A percentile compares a stretch with the other conserved stretches of the same genome.
phyloP scores from a whole-genome alignment of 2,329 filamentous ascomycete genomes.

The Colletotrichum paranaense region DNA sequence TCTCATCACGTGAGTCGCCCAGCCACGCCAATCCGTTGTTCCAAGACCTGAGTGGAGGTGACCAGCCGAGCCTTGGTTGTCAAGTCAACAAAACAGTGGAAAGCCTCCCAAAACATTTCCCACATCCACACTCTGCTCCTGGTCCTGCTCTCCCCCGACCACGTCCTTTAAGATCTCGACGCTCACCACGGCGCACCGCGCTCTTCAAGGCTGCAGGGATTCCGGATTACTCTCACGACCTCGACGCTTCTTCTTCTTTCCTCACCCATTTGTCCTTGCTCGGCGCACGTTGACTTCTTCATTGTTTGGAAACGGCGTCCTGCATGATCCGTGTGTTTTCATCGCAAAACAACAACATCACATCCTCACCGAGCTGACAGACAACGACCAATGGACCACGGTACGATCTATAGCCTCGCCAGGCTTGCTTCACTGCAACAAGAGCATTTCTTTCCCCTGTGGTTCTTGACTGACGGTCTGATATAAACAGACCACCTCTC shows the following conservation, averaged over 20 bases:
- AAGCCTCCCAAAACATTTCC: constrained; percentile 32
- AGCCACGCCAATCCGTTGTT: constrained; percentile 17
- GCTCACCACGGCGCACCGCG: constrained; percentile 34
- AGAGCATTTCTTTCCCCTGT: constrained; percentile 21
- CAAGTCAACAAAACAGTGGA: constrained; percentile 31
- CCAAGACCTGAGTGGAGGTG: constrained; percentile 26
- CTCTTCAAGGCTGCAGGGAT: constrained; percentile 30
- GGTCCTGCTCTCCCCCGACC: constrained; percentile 26
- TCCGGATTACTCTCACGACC: constrained; percentile 13
- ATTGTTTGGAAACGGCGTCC: constrained; percentile 28
- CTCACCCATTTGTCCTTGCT: background rate
- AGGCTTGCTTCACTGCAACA: background rate
- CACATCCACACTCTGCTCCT: constrained; percentile 26
- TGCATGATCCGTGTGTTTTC: constrained; percentile 35
- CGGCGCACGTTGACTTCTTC: constrained; percentile 28
- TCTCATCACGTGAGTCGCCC: constrained; percentile 18
- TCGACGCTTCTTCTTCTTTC: constrained; percentile 14
- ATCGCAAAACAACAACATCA: constrained; percentile 34
- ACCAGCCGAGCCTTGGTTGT: constrained; percentile 25
- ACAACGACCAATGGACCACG: constrained; percentile 34
- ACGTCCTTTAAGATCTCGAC: constrained; percentile 35
- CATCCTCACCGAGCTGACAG: constrained; percentile 1
- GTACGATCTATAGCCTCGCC: constrained; percentile 14
- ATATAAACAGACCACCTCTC: constrained; percentile 44
- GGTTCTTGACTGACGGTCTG: constrained; percentile 40